Evolutionary conservation across 1,139 yeast species (phyloP).

Genomic region (Komagataea norvegica): DNA sequence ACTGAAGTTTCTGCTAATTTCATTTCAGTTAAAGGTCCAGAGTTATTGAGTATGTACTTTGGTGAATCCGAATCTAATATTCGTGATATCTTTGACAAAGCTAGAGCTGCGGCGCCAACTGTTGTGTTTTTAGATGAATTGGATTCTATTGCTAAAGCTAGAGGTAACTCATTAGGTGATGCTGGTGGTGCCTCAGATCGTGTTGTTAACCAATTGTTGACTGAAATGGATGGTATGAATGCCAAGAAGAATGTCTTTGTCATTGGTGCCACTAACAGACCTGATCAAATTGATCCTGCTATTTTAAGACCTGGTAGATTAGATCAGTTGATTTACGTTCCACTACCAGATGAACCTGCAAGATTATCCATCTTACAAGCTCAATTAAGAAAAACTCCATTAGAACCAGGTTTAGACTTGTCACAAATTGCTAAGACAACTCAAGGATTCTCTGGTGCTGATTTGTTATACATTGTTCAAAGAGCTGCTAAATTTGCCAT

Average conservation of each 20-base stretch:
- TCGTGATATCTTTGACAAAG: conserved; percentile 96
- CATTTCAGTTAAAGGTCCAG: conserved; percentile 96
- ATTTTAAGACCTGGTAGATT: conserved; percentile 98
- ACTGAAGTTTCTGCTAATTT: conserved; percentile 97
- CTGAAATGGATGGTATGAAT: conserved; percentile 99
- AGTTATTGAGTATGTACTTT: conserved; percentile 96
- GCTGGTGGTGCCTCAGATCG: conserved; percentile 99
- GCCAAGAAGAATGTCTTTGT: conserved; percentile 98
- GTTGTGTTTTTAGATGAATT: conserved; percentile 96
- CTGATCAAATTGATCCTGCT: conserved; percentile 98
- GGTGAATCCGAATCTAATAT: conserved; percentile 98
- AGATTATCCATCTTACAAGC: conserved; percentile 91
- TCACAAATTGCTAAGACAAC: conserved; percentile 87
- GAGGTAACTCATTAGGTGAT: conserved; percentile 91
- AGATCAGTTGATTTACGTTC: conserved; percentile 97
- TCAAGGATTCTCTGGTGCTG: conserved; percentile 98
- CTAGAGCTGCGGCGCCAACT: conserved; percentile 98
- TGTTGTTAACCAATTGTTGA: conserved; percentile 94
- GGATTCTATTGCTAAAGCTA: conserved; percentile 95
- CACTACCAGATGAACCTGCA: conserved; percentile 93
- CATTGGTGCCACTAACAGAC: conserved; percentile 98
- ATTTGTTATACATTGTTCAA: conserved; percentile 93
- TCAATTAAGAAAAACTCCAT: conserved; percentile 96
- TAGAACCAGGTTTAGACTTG: conserved; percentile 93
- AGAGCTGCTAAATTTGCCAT: conserved; percentile 98